phyloP scores from a whole-genome alignment of 345 rosid genomes.

The Brassica cretica region DNA sequence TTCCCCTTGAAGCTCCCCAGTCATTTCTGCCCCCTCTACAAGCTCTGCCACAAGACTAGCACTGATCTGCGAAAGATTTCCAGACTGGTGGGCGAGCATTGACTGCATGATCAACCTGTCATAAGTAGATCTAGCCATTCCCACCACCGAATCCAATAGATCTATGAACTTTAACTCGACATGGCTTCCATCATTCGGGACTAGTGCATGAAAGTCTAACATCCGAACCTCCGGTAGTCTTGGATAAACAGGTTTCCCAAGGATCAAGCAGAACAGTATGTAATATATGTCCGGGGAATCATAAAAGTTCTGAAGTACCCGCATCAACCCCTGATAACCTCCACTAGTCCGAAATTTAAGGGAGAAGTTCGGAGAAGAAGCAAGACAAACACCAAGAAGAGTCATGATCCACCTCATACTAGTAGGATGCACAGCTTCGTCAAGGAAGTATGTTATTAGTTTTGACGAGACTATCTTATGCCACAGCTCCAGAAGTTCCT shows the following conservation, averaged over 20 bases:
- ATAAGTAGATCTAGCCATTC: constrained; percentile 95
- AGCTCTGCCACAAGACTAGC: constrained; percentile 93
- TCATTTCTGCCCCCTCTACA: constrained; percentile 87
- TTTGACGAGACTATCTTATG: constrained; percentile 98
- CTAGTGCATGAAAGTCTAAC: constrained; percentile 98
- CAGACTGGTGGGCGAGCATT: constrained; percentile 88
- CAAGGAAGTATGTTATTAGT: constrained; percentile 92
- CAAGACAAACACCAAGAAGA: constrained; percentile 91
- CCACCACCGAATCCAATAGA: constrained; percentile 84
- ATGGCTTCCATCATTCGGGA: constrained; percentile 80
- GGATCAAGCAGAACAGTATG: constrained; percentile 88
- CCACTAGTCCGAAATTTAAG: constrained; percentile 93
- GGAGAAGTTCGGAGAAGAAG: constrained; percentile 91
- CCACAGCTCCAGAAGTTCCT: constrained; percentile 97
- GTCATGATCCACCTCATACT: constrained; percentile 99
- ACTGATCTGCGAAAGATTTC: constrained; percentile 85
- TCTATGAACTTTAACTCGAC: constrained; percentile 89
- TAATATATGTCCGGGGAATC: constrained; percentile 99
- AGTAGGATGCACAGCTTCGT: constrained; percentile 99
- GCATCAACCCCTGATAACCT: constrained; percentile 85
- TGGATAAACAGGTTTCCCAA: constrained; percentile 96
- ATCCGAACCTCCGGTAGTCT: constrained; percentile 97
- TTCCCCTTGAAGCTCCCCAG: constrained; percentile 99
- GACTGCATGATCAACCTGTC: constrained; percentile 84
- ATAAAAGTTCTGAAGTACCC: constrained; percentile 91